A percentile compares a stretch with the other conserved stretches of the same genome.
Evolutionary conservation across 257 asterid genomes (phyloP).

Genomic region (Solanum peruvianum): DNA sequence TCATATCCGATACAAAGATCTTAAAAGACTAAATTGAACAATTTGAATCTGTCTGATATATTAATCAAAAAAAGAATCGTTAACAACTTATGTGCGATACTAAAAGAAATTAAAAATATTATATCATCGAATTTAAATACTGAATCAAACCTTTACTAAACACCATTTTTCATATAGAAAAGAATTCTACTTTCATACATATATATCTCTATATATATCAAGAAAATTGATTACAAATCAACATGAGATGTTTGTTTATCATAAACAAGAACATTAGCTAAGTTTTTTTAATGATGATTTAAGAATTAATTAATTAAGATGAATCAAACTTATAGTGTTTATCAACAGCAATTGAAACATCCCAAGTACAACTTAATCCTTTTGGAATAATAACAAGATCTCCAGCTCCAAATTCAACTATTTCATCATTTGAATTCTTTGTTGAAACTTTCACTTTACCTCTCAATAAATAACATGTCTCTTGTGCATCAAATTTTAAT

Average conservation of each 20-base stretch:
- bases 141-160: not conserved
- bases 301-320: not conserved
- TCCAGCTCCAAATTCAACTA: constrained; percentile 76
- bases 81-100: fast-evolving
- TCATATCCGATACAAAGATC: not conserved
- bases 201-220: not conserved
- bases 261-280: not conserved
- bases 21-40: not conserved
- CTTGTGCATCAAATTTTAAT: constrained; percentile 66
- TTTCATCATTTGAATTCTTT: constrained; percentile 41
- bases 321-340: constrained; percentile 82
- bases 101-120: not conserved
- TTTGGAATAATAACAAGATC: constrained; percentile 77
- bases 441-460: constrained; percentile 77
- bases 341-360: constrained; percentile 68
- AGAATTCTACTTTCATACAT: not conserved
- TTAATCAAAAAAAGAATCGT: not conserved
- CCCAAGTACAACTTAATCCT: constrained; percentile 94
- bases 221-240: not conserved
- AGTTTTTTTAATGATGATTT: not conserved
- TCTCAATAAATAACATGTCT: constrained; percentile 70
- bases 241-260: not conserved
- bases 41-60: not conserved
- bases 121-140: not conserved
- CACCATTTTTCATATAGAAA: not conserved